Evolutionary conservation across 495 filamentous ascomycete species (phyloP), one percentile per base, ranked within the genome.

Genomic region (Lentithecium fluviatile): DNA sequence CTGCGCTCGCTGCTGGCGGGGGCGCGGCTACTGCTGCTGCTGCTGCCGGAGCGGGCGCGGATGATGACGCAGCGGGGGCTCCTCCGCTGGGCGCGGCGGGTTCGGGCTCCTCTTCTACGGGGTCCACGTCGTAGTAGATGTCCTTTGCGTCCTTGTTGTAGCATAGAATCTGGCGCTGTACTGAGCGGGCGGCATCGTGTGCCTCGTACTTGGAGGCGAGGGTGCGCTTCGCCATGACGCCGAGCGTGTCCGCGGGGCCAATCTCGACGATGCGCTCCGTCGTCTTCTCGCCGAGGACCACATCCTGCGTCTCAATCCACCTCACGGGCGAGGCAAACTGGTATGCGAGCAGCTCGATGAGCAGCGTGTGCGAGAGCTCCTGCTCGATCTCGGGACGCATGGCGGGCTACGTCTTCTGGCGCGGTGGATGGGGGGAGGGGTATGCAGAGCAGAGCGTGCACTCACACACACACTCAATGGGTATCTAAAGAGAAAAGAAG

Each of bases 261-360:
- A 99, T 87, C 74, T 99, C 94, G 63, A 99, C 94, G 65, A 99
- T 92, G 64, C 95, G 86, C 80, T 99, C 94, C 17, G 94, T 95
- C 45, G 85, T 85, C 76, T 96, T 93, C 73, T 97, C 92, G 43
- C 85, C 91, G 42, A 99, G 88, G 68, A 99, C 90, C 53, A 99
- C 95, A 91, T 99, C 94, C 77, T 99, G 94, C 7, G 94, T 97
- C 77, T 97, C 94, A 75, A 99, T 99, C 88, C 94, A 99, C 84
- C 94, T 85, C 59, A 99, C 94, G 26, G 94, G 94, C 21, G 91
- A 96, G 67, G 94, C 94, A 75, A 99, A 99, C 74, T 99, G 94
- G 77, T 97, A 97, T 75, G 95, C 95, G 57, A 99, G 85, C 48
- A 99, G 88, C 84, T 98, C 94, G 56, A 98, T 89, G 69, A 98